Percentiles rank a stretch among this genome's conserved stretches.
Evolutionary conservation across 768 basidiomycete genomes (phyloP).

Genomic region (Phylloporus arenicola): DNA sequence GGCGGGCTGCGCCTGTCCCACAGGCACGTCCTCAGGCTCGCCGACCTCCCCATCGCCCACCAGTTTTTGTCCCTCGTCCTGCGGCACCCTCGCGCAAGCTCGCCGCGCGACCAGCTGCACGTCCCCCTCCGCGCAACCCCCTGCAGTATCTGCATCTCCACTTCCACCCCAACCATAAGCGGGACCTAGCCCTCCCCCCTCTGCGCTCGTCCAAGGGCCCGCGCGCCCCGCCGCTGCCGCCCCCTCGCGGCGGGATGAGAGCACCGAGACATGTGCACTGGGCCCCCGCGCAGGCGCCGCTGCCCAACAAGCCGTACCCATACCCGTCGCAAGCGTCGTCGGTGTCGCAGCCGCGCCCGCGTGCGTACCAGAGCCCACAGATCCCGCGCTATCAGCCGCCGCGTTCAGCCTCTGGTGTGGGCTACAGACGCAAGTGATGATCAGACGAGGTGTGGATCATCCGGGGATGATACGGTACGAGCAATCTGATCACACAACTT

Average conservation of each 20-base stretch:
- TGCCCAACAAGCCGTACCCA: constrained; percentile 23
- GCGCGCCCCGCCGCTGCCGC: constrained; percentile 16
- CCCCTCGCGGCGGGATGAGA: constrained; percentile 16
- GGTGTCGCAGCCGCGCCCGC: constrained; percentile 2
- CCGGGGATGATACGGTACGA: constrained; percentile 16
- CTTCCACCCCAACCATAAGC: constrained; percentile 23
- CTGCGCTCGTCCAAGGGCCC: constrained; percentile 10
- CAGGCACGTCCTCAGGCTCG: constrained; percentile 16
- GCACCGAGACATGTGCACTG: constrained; percentile 23
- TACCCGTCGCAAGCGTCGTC: constrained; percentile 20
- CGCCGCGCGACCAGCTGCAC: constrained; percentile 5
- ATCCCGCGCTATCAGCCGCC: constrained; percentile 21
- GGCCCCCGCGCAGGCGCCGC: constrained; percentile 26
- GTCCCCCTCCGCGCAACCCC: constrained; percentile 14
- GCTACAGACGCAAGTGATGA: constrained; percentile 16
- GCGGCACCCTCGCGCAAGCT: constrained; percentile 13
- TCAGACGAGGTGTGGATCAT: constrained; percentile 28
- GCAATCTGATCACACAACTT: constrained; percentile 22
- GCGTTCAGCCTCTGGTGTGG: not conserved
- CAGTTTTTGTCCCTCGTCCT: constrained; percentile 9
- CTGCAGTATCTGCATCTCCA: constrained; percentile 23
- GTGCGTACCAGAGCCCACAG: not conserved
- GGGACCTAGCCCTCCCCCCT: constrained; percentile 7
- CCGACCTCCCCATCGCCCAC: constrained; percentile 16
- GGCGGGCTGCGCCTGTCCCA: constrained; percentile 13